Conservation (phyloP, 192 early-diverging fungal species). For the Coemansia erecta region DNA sequence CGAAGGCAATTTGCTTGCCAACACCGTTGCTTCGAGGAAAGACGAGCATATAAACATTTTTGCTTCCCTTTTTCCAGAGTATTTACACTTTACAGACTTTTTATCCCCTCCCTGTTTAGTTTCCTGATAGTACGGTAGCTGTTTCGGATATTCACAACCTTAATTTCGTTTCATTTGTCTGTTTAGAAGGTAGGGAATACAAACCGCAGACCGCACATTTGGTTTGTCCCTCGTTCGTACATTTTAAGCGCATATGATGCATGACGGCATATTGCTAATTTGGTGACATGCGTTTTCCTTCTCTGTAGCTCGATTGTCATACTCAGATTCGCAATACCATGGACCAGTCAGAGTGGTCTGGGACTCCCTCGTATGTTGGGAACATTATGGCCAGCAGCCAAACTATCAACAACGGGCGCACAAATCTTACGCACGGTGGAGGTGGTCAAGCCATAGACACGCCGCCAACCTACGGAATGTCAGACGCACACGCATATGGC, state of each 20-base stretch:
- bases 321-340: conserved; percentile 11
- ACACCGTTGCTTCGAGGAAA: too few species aligned
- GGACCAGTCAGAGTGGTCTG: conserved; percentile 41
- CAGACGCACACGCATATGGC: not conserved
- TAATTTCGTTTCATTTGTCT: not conserved
- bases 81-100: not conserved
- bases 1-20: too few species aligned
- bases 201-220: not conserved
- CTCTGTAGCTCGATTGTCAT: not conserved
- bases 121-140: not conserved
- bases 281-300: not conserved
- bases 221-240: not conserved
- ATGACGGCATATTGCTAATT: not conserved
- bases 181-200: not conserved
- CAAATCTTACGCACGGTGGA: not conserved
- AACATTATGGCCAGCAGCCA: conserved; percentile 37
- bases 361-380: conserved; percentile 31
- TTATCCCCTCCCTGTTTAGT: not conserved
- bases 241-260: not conserved
- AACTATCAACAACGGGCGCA: conserved; percentile 14
- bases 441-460: conserved; percentile 11
- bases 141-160: not conserved
- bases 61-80: not conserved
- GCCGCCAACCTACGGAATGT: conserved; percentile 18
- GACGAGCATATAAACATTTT: too few species aligned